Evolutionary conservation across 148 eudicot species (phyloP).

Genomic region (Dysphania ambrosioides): DNA sequence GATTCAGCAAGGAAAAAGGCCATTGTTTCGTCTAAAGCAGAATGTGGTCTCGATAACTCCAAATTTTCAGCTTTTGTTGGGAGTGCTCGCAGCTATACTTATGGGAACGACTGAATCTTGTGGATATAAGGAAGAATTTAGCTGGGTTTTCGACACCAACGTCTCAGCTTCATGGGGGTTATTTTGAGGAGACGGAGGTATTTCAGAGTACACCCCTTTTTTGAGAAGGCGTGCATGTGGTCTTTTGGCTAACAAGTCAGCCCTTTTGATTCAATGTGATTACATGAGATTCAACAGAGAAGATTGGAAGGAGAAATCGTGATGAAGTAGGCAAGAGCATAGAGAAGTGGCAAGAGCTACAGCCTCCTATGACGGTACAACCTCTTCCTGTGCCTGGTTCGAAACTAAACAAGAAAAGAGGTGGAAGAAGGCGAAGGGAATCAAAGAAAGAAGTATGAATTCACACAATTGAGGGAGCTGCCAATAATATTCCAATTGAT

Average conservation of each 20-base stretch:
- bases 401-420: constrained; percentile 74
- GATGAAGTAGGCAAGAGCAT: constrained; percentile 68
- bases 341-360: constrained; percentile 82
- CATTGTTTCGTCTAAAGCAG: constrained; percentile 67
- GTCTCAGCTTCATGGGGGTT: constrained; percentile 56
- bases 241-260: constrained; percentile 63
- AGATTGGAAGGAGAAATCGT: constrained; percentile 46
- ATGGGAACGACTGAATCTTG: constrained; percentile 73
- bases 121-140: constrained; percentile 63
- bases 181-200: constrained; percentile 64
- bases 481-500: constrained; percentile 81
- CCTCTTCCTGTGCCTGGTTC: constrained; percentile 85
- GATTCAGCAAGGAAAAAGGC: constrained; percentile 68
- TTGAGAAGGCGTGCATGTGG: constrained; percentile 56
- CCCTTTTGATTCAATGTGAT: constrained; percentile 70
- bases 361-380: constrained; percentile 70
- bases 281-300: constrained; percentile 54
- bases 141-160: constrained; percentile 55
- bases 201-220: constrained; percentile 60
- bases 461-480: constrained; percentile 71
- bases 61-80: constrained; percentile 74
- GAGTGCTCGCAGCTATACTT: constrained; percentile 73
- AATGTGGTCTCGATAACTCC: constrained; percentile 82
- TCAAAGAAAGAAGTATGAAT: constrained; percentile 65
- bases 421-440: constrained; percentile 68